Evolutionary conservation across 2,329 filamentous ascomycete genomes (phyloP), one percentile per base, ranked within the genome.

Genomic region (Emmonsiellopsis sp.): DNA sequence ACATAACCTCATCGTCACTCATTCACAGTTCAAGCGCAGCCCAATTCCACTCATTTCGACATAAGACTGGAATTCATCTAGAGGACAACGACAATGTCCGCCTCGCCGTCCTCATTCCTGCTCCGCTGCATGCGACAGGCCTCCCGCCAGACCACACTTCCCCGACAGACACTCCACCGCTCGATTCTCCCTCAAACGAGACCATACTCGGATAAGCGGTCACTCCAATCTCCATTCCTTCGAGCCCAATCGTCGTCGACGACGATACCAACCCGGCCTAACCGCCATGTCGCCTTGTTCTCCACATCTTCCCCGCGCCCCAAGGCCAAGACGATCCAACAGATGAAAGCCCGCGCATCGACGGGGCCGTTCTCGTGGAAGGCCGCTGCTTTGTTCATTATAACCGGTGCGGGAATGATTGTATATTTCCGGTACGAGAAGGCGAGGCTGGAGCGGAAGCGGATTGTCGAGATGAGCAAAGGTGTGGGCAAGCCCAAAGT

Each of bases 361-460:
- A 73, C 68, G 32, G 70, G 70, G 2, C 93, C 93, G 33, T 97
- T 98, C 75, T 95, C 91, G 52, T 91, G 88, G 83, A 92, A 89
- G 72, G 86, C 92, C 34, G 92, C 89, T 14, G 62, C 90, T 49
- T 78, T 98, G 58, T 97, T 98, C 74, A 77, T 97, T 59, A 67
- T 80, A 46, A 86, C 90, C 2, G 90, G 88, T 61, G 84, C 75
- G 10, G 85, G 83, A 32, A 78, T 98, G 63, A 84, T 90, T 56
- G 82, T 88, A 72, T 98, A 97, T 70, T 97, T 98, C 72, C 88
- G 91, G 64, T 83, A 84, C 63, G 93, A 98, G 71, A 97, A 97
- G 77, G 83, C 83, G 62, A 85, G 93, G 64, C 85, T 98, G 83
- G 85, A 93, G 67, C 82, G 91, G 58, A 87, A 91, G 75, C 81